Conservation (phyloP, 1,139 yeast genomes). For the Taiozyma sp. region DNA sequence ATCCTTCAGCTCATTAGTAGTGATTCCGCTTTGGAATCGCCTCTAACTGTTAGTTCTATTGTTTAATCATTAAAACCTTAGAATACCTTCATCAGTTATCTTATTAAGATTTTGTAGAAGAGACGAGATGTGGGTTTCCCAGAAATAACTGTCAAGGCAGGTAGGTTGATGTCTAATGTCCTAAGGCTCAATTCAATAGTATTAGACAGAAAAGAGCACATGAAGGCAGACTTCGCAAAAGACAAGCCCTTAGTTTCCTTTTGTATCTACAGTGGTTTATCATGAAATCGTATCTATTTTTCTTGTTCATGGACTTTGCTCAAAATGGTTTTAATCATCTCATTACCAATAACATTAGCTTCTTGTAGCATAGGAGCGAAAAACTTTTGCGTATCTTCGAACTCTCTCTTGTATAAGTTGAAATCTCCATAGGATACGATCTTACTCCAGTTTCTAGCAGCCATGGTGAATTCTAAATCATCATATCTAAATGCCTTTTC, state of each 20-base stretch:
- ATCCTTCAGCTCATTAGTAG: no score
- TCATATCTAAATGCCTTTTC: constrained; percentile 75
- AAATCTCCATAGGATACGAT: constrained; percentile 76
- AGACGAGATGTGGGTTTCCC: no score
- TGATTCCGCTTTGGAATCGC: no score
- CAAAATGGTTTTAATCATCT: constrained; percentile 85
- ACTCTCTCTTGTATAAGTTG: constrained; percentile 62
- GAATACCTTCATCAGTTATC: no score
- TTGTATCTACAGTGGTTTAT: background rate
- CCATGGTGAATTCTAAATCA: constrained; percentile 79
- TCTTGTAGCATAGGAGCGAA: constrained; percentile 85
- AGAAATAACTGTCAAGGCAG: no score
- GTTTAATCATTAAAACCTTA: no score
- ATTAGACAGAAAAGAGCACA: no score
- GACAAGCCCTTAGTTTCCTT: background rate
- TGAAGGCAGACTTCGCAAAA: no score
- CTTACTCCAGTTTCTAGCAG: constrained; percentile 82
- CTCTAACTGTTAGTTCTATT: no score
- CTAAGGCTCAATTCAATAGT: no score
- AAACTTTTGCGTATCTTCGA: constrained; percentile 73
- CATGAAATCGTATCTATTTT: background rate
- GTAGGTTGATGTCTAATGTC: no score
- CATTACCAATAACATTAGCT: constrained; percentile 89
- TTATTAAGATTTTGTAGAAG: no score
- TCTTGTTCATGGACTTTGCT: constrained; percentile 11